These are phyloP conservation scores for Pleurotus citrinopileatus DNA, from an alignment of 768 basidiomycete species.

Conservation along the genomic window DNA sequence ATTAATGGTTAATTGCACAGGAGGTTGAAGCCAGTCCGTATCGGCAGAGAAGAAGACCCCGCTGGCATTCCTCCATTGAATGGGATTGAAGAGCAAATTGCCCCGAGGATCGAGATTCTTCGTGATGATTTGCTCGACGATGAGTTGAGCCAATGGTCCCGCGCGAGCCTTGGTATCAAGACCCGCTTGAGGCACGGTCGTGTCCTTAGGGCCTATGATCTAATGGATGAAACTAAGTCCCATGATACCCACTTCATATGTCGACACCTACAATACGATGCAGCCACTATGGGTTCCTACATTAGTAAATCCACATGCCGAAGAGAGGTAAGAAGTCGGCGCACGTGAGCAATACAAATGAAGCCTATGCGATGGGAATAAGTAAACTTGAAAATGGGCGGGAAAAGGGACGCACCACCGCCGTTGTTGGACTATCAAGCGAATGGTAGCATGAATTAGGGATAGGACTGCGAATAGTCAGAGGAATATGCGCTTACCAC, in stretches of 20 bases:
- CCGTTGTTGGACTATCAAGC: constrained; percentile 43
- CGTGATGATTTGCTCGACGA: constrained; percentile 36
- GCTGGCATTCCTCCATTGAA: constrained; percentile 41
- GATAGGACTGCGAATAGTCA: background rate
- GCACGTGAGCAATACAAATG: constrained; percentile 58
- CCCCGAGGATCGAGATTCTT: constrained; percentile 41
- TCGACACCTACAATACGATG: constrained; percentile 29
- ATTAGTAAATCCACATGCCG: background rate
- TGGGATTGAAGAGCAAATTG: constrained; percentile 45
- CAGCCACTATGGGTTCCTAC: constrained; percentile 27
- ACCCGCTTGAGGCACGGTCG: constrained; percentile 55
- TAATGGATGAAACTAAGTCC: background rate
- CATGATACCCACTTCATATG: background rate
- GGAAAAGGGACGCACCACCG: constrained; percentile 28
- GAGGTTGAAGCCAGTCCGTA: constrained; percentile 33
- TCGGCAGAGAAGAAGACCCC: constrained; percentile 25
- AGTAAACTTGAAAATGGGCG: background rate
- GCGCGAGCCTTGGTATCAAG: constrained; percentile 44
- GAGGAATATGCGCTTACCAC: constrained; percentile 35
- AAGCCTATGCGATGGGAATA: constrained; percentile 28
- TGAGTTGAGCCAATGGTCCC: constrained; percentile 31
- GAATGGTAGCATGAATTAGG: background rate
- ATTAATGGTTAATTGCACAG: constrained; percentile 31
- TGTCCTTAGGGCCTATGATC: constrained; percentile 33
- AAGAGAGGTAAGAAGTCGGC: background rate